phyloP scores from a whole-genome alignment of 495 filamentous ascomycete species.

The Chaetomidium leptoderma region DNA sequence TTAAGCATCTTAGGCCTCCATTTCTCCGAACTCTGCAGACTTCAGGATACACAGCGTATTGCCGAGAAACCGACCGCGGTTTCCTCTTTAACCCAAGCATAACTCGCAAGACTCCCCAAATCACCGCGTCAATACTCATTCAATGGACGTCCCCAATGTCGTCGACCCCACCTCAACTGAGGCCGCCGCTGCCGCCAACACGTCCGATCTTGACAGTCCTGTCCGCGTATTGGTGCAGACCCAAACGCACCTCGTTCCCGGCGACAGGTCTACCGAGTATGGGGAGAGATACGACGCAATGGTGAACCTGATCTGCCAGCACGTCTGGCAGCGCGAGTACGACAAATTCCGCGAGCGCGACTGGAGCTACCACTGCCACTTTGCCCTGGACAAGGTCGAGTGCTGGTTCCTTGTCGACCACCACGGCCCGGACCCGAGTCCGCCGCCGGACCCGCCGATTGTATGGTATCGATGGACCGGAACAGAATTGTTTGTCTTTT shows the following conservation, averaged over 20 bases:
- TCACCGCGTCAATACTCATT: too few relatives aligned
- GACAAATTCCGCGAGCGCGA: not conserved
- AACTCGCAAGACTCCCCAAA: too few relatives aligned
- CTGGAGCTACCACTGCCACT: slow-evolving; percentile 4
- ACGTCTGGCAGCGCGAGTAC: slow-evolving; percentile 6
- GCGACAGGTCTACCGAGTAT: not conserved
- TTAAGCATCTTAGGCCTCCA: too few relatives aligned
- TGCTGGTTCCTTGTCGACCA: slow-evolving; percentile 9
- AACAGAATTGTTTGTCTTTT: slow-evolving; percentile 8
- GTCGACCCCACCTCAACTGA: not conserved
- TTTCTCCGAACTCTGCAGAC: too few relatives aligned
- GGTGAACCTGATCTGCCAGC: slow-evolving; percentile 4
- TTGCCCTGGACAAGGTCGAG: slow-evolving; percentile 7
- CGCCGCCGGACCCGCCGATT: slow-evolving; percentile 2
- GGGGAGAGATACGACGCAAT: not conserved
- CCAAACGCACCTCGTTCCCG: not conserved
- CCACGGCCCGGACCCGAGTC: slow-evolving; percentile 5
- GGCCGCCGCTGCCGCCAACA: slow-evolving; percentile 1
- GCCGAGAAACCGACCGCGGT: too few relatives aligned
- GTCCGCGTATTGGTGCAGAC: slow-evolving; percentile 5
- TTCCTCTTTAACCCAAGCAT: too few relatives aligned
- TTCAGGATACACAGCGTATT: too few relatives aligned
- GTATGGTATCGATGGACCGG: slow-evolving; percentile 3
- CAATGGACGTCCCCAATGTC: too few relatives aligned
- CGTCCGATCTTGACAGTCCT: not conserved